Evolutionary conservation across 2,329 filamentous ascomycete species (phyloP).

Genomic region (Plectosphaerella plurivora): DNA sequence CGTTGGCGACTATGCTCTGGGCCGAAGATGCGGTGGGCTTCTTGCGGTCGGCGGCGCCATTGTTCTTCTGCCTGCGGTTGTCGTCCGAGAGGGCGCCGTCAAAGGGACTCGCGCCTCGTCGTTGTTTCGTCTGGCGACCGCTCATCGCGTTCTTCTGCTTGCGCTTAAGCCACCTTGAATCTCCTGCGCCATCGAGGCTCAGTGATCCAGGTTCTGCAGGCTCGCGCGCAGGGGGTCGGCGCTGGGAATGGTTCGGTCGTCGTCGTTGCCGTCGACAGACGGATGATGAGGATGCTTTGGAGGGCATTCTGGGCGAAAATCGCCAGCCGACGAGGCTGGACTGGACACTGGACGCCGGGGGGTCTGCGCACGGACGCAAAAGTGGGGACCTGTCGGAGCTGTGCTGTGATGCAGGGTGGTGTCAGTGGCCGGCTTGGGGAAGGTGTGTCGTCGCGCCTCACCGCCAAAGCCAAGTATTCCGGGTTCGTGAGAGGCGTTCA

Average conservation of each 20-base stretch:
- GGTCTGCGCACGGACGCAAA: not conserved
- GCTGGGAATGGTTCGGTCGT: not conserved
- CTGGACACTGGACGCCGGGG: not conserved
- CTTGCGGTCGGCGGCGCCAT: constrained; percentile 14
- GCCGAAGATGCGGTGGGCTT: constrained; percentile 15
- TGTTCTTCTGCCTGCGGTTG: constrained; percentile 9
- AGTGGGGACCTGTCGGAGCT: not conserved
- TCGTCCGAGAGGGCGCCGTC: constrained; percentile 15
- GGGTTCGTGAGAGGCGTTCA: not conserved
- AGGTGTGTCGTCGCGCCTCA: not conserved
- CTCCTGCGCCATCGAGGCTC: constrained; percentile 23
- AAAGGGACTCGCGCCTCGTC: constrained; percentile 18
- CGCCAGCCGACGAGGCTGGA: not conserved
- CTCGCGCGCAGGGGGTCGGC: too few relatives aligned
- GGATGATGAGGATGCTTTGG: not conserved
- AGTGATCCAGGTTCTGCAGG: constrained; percentile 15
- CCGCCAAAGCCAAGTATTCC: not conserved
- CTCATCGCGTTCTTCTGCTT: constrained; percentile 17
- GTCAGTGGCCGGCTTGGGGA: not conserved
- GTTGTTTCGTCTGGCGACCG: constrained; percentile 17
- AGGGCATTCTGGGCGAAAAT: not conserved
- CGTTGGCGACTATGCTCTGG: not conserved
- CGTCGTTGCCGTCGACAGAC: not conserved
- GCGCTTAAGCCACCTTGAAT: constrained; percentile 19
- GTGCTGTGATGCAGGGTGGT: too few relatives aligned